A percentile compares a stretch with the other conserved stretches of the same genome.
Evolutionary conservation across 805 yeast genomes (phyloP).

Genomic region (Myxozyma nipponensis): DNA sequence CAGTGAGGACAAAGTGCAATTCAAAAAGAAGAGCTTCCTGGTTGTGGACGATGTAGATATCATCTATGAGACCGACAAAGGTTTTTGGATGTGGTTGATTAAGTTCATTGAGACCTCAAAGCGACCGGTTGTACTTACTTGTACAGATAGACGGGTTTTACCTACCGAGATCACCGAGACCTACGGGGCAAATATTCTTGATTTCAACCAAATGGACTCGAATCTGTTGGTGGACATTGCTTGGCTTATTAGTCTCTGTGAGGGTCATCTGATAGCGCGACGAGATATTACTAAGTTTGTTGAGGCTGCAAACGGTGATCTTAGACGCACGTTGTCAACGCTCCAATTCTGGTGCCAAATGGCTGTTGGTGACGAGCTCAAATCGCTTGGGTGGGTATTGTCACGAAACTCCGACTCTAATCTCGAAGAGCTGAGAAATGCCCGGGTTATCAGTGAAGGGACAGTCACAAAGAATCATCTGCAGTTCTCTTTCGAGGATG

Average conservation of each 20-base stretch:
- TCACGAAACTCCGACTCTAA: not conserved
- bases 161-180: slow-evolving; percentile 49
- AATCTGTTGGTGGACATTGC: slow-evolving; percentile 31
- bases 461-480: slow-evolving; percentile 8
- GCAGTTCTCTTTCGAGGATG: not conserved
- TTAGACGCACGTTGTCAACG: slow-evolving; percentile 19
- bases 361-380: slow-evolving; percentile 27
- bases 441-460: slow-evolving; percentile 18
- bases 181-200: slow-evolving; percentile 42
- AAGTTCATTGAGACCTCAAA: slow-evolving; percentile 58
- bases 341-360: slow-evolving; percentile 33
- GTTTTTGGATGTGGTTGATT: slow-evolving; percentile 72
- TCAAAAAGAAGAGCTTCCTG: slow-evolving; percentile 56
- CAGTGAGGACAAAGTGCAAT: slow-evolving; percentile 2
- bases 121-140: slow-evolving; percentile 68
- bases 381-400: slow-evolving; percentile 24
- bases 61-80: slow-evolving; percentile 68
- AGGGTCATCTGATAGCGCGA: slow-evolving; percentile 36
- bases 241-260: slow-evolving; percentile 36
- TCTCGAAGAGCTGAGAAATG: not conserved
- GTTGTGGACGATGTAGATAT: slow-evolving; percentile 84
- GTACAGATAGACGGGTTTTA: slow-evolving; percentile 47
- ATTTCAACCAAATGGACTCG: slow-evolving; percentile 29
- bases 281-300: slow-evolving; percentile 26
- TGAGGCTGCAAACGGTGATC: slow-evolving; percentile 29